Percentiles rank a stretch among this genome's conserved stretches.
Conservation (phyloP, 352 stramenopile species). For the Thalassiosira livingstoniorum region DNA sequence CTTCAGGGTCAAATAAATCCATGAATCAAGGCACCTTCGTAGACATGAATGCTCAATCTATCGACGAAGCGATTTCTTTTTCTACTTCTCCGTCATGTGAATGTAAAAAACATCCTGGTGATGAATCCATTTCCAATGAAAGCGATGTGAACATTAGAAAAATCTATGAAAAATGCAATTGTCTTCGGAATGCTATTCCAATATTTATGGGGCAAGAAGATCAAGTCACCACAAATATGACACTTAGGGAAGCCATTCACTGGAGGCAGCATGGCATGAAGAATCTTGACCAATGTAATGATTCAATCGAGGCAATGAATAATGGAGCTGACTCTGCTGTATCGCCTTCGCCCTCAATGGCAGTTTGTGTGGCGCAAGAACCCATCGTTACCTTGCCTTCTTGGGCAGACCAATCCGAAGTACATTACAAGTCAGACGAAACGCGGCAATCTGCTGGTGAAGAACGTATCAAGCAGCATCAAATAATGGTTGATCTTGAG, state of each 20-base stretch:
- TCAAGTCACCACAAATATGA: slow-evolving; percentile 52
- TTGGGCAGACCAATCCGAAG: not conserved
- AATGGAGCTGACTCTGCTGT: not conserved
- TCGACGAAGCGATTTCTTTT: slow-evolving; percentile 30
- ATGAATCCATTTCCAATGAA: not conserved
- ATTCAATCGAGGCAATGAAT: not conserved
- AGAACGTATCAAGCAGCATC: not conserved
- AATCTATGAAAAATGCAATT: slow-evolving; percentile 8
- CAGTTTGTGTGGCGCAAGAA: slow-evolving; percentile 47
- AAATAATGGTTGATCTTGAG: slow-evolving; percentile 13
- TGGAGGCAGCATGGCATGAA: too few species aligned
- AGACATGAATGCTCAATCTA: slow-evolving; percentile 6
- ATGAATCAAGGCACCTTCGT: not conserved
- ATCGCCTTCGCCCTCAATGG: not conserved
- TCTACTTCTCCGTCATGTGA: not conserved
- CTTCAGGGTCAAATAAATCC: not conserved
- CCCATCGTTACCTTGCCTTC: slow-evolving; percentile 27
- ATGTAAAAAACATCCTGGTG: not conserved
- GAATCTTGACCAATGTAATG: too few species aligned
- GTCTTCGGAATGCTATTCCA: slow-evolving; percentile 1
- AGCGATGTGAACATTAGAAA: not conserved
- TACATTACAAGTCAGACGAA: not conserved
- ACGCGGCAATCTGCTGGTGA: not conserved
- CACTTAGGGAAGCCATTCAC: slow-evolving; percentile 37
- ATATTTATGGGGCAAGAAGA: slow-evolving; percentile 59